These are phyloP conservation scores for Chlorella ohadii DNA, from an alignment of 139 green algal genomes.

Conservation along the genomic window DNA sequence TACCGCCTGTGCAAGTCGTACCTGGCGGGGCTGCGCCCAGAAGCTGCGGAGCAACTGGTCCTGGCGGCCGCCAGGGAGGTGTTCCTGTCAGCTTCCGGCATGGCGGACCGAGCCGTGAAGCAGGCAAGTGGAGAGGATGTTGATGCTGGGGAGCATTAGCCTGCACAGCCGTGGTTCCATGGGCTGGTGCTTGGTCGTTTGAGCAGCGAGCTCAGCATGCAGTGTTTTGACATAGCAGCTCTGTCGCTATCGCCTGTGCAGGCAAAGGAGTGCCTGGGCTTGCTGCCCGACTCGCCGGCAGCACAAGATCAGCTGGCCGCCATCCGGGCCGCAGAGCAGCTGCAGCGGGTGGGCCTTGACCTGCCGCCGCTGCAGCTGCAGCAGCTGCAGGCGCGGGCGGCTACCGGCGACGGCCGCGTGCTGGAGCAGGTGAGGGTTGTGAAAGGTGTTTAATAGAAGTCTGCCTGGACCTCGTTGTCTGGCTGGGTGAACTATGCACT, in stretches of 20 bases:
- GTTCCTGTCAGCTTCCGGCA: constrained; percentile 22
- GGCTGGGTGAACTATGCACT: too few species aligned
- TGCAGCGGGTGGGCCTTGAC: constrained; percentile 34
- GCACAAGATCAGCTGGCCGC: constrained; percentile 16
- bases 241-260: too few species aligned
- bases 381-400: constrained; percentile 27
- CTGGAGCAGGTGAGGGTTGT: neutral
- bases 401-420: neutral
- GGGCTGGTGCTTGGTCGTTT: too few species aligned
- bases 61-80: constrained; percentile 29
- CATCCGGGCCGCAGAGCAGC: constrained; percentile 19
- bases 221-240: too few species aligned
- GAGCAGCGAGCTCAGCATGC: too few species aligned
- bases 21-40: constrained; percentile 17
- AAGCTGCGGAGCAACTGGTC: constrained; percentile 40
- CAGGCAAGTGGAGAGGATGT: neutral
- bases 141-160: neutral
- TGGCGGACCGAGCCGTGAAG: constrained; percentile 12
- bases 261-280: constrained; percentile 35
- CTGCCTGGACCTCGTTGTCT: too few species aligned
- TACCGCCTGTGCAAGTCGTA: constrained; percentile 30
- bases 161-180: too few species aligned
- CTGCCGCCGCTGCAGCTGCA: constrained; percentile 38
- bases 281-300: constrained; percentile 36
- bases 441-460: neutral